Evolutionary conservation across 1,139 yeast genomes (phyloP).

Genomic region (Pichia sp.): DNA sequence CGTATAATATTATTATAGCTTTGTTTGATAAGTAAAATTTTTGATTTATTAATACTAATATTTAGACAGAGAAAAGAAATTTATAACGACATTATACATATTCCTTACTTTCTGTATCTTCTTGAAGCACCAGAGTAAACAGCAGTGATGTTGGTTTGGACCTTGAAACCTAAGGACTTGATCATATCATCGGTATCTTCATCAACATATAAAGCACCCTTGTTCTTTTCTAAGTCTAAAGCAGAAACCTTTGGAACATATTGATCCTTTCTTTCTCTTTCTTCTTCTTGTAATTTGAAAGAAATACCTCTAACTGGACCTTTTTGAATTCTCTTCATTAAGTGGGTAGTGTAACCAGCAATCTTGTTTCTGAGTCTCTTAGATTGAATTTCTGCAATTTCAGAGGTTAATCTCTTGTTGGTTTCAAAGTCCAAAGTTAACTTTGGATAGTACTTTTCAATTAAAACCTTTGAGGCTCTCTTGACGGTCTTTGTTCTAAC

Average conservation of each 20-base stretch:
- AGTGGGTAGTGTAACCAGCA: slow-evolving; percentile 99
- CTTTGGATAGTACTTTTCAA: slow-evolving; percentile 99
- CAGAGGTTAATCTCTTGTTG: slow-evolving; percentile 99
- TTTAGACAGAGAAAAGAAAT: slow-evolving; percentile 13
- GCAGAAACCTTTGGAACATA: slow-evolving; percentile 99
- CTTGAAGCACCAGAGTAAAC: slow-evolving; percentile 90
- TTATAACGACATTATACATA: slow-evolving; percentile 4
- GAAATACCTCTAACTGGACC: slow-evolving; percentile 99
- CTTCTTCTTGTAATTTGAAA: slow-evolving; percentile 99
- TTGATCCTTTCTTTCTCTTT: slow-evolving; percentile 99
- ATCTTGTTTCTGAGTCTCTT: slow-evolving; percentile 99
- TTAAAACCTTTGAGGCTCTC: slow-evolving; percentile 99
- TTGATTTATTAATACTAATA: slow-evolving; percentile 5
- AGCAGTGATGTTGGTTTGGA: slow-evolving; percentile 85
- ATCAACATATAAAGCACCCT: slow-evolving; percentile 96
- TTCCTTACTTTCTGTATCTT: slow-evolving; percentile 84
- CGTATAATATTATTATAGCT: not conserved
- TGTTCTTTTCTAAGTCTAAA: slow-evolving; percentile 94
- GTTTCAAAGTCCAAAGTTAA: slow-evolving; percentile 99
- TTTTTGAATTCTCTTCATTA: slow-evolving; percentile 99
- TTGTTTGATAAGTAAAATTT: slow-evolving; percentile 4
- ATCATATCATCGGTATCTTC: slow-evolving; percentile 96
- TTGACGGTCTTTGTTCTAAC: slow-evolving; percentile 99
- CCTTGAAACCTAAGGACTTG: slow-evolving; percentile 92
- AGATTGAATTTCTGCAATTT: slow-evolving; percentile 98